Evolutionary conservation across 768 basidiomycete species (phyloP).

Genomic region (Amanita rimosa): DNA sequence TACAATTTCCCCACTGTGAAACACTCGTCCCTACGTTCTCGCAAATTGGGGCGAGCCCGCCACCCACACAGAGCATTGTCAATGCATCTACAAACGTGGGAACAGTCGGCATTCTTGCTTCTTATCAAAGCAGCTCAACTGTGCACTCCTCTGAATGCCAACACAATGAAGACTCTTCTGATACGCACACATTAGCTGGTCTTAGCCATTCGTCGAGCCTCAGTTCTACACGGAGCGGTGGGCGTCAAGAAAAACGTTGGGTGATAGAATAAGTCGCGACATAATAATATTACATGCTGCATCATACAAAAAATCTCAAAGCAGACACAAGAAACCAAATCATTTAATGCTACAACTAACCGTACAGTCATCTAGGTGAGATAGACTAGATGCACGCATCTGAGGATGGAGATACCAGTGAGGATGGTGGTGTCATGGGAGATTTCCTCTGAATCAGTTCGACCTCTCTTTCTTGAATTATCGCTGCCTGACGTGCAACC

Average conservation of each 20-base stretch:
- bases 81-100: neutral
- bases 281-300: slow-evolving; percentile 7
- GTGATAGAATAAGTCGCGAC: slow-evolving; percentile 1
- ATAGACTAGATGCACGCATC: neutral
- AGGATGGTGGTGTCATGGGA: slow-evolving; percentile 33
- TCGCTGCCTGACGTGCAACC: slow-evolving; percentile 45
- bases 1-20: slow-evolving; percentile 48
- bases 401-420: slow-evolving; percentile 11
- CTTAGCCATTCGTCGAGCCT: neutral
- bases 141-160: neutral
- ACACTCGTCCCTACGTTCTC: slow-evolving; percentile 34
- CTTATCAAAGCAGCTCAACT: neutral
- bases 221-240: neutral
- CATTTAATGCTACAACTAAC: neutral
- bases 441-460: slow-evolving; percentile 42
- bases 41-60: neutral
- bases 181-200: neutral
- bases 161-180: neutral
- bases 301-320: neutral
- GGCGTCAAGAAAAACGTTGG: neutral
- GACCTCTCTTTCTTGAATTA: slow-evolving; percentile 48
- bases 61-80: neutral
- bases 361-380: slow-evolving; percentile 13
- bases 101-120: neutral
- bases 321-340: neutral